phyloP scores from a whole-genome alignment of 1,284 basidiomycete genomes.

The Xanthoconium separans region DNA sequence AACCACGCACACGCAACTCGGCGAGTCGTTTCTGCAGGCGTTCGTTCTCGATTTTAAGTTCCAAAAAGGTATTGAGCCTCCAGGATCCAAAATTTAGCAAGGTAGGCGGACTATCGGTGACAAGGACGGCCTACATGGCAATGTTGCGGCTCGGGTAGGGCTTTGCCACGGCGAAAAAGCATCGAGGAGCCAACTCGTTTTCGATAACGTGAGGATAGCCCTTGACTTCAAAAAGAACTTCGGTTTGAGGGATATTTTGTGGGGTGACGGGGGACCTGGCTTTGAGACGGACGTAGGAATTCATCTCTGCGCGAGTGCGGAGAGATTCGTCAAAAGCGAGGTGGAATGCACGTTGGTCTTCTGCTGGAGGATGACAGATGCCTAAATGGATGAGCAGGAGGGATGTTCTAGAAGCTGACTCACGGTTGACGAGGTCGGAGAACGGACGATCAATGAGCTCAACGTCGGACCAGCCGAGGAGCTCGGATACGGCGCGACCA shows the following conservation, averaged over 20 bases:
- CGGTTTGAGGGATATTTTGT: slow-evolving; percentile 32
- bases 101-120: background rate
- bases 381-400: background rate
- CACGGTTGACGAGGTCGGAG: slow-evolving; percentile 64
- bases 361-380: slow-evolving; percentile 39
- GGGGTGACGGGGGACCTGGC: slow-evolving; percentile 24
- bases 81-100: slow-evolving; percentile 12
- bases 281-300: slow-evolving; percentile 64
- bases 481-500: slow-evolving; percentile 63
- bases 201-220: slow-evolving; percentile 61
- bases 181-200: slow-evolving; percentile 44
- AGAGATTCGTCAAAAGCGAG: slow-evolving; percentile 56
- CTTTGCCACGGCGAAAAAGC: slow-evolving; percentile 72
- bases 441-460: slow-evolving; percentile 72
- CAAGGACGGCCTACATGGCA: slow-evolving; percentile 50
- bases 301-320: slow-evolving; percentile 45
- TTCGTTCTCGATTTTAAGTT: slow-evolving; percentile 78
- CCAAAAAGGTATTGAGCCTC: slow-evolving; percentile 76
- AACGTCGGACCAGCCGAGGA: slow-evolving; percentile 73
- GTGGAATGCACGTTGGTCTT: slow-evolving; percentile 61
- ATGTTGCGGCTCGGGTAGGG: slow-evolving; percentile 74
- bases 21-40: slow-evolving; percentile 55
- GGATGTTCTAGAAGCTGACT: slow-evolving; percentile 14
- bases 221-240: slow-evolving; percentile 72
- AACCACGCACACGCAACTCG: slow-evolving; percentile 38